Percentiles rank a stretch among this genome's conserved stretches.
Conservation (phyloP, 352 stramenopile species). For the Thalassiosira livingstoniorum region DNA sequence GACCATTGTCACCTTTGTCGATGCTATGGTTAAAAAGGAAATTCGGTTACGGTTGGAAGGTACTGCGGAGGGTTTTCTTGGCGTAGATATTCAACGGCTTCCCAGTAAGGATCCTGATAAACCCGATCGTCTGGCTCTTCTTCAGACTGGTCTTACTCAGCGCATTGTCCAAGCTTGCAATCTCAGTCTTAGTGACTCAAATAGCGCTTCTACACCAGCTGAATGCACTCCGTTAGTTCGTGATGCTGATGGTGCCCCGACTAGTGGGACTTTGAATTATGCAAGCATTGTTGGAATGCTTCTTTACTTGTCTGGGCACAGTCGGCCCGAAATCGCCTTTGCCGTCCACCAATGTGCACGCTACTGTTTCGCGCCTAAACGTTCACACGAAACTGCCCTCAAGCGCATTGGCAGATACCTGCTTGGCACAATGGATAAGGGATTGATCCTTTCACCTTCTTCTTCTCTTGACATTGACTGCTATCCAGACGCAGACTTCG, state of each 20-base stretch:
- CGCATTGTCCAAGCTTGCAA: constrained; percentile 47
- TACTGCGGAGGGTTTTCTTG: constrained; percentile 57
- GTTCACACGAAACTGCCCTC: neutral
- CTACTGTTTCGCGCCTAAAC: constrained; percentile 24
- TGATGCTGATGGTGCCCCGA: constrained; percentile 7
- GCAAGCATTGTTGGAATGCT: constrained; percentile 33
- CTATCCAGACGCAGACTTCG: constrained; percentile 23
- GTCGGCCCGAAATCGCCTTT: neutral
- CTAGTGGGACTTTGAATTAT: constrained; percentile 29
- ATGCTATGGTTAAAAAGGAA: constrained; percentile 30
- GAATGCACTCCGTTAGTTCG: constrained; percentile 1
- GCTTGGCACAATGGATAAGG: neutral
- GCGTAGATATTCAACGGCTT: constrained; percentile 49
- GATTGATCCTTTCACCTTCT: neutral
- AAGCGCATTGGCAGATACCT: neutral
- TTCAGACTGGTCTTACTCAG: constrained; percentile 48
- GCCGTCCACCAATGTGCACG: constrained; percentile 55
- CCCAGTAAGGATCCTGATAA: neutral
- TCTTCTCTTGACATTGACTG: constrained; percentile 23
- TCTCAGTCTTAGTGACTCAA: constrained; percentile 1
- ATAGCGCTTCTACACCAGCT: neutral
- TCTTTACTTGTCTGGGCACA: neutral
- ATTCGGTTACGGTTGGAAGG: constrained; percentile 53
- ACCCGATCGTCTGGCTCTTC: constrained; percentile 27
- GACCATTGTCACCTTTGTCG: constrained; percentile 48